phyloP scores from a whole-genome alignment of 2,329 filamentous ascomycete genomes.

The Nemania sp. region DNA sequence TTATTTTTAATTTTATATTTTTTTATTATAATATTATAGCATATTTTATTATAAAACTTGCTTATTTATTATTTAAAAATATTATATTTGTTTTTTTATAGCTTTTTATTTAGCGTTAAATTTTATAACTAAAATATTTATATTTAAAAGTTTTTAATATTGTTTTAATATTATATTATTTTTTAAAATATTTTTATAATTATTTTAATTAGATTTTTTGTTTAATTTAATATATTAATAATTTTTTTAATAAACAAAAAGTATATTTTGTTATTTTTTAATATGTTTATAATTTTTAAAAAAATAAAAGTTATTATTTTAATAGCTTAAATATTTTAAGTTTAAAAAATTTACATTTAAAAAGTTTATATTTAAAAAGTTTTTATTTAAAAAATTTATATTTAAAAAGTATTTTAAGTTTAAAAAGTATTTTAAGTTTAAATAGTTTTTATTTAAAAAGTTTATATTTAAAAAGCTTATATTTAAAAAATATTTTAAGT shows the following conservation, averaged over 20 bases:
- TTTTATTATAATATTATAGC: not conserved
- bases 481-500: too few species aligned
- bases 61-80: not conserved
- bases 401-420: too few species aligned
- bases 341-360: not conserved
- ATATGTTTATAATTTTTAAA: not conserved
- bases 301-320: not conserved
- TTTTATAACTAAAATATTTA: not conserved
- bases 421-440: too few species aligned
- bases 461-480: too few species aligned
- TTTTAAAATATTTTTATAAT: not conserved
- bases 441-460: too few species aligned
- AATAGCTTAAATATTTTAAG: not conserved
- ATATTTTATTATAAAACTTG: not conserved
- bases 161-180: not conserved
- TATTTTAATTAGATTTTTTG: not conserved
- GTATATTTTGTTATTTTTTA: not conserved
- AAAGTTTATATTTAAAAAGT: not conserved
- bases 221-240: not conserved
- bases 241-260: not conserved
- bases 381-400: too few species aligned
- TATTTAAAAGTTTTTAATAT: not conserved
- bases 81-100: not conserved
- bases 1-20: not conserved
- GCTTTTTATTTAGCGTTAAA: not conserved